These are phyloP conservation scores for Cordyceps sp. DNA, from an alignment of 2,329 filamentous ascomycete species.

Conservation along the genomic window DNA sequence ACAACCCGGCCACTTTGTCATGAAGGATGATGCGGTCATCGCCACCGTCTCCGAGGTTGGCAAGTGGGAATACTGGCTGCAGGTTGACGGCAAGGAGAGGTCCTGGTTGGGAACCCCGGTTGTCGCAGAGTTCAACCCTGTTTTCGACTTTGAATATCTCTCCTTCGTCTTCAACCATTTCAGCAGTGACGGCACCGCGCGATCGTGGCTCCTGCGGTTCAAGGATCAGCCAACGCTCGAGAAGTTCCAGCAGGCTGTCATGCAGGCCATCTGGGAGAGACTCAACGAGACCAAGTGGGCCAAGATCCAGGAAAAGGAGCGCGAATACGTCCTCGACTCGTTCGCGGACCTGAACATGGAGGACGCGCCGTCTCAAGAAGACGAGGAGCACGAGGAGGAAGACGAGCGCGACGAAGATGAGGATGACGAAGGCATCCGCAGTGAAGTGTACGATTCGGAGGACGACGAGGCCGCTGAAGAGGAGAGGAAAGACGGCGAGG, in stretches of 20 bases:
- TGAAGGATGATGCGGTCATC: conserved; percentile 58
- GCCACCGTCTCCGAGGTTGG: conserved; percentile 76
- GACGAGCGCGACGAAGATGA: conserved; percentile 44
- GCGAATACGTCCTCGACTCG: conserved; percentile 86
- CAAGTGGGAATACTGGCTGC: conserved; percentile 90
- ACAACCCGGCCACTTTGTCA: conserved; percentile 64
- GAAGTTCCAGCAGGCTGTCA: conserved; percentile 79
- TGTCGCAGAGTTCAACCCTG: conserved; percentile 82
- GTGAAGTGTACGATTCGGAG: conserved; percentile 51
- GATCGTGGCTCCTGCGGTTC: conserved; percentile 91
- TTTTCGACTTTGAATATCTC: conserved; percentile 98
- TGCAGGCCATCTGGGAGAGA: conserved; percentile 95
- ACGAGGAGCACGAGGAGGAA: conserved; percentile 37
- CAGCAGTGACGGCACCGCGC: conserved; percentile 69
- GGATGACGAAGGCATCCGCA: conserved; percentile 47
- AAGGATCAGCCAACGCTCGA: conserved; percentile 68
- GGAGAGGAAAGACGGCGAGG: conserved; percentile 55
- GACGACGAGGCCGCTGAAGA: conserved; percentile 61
- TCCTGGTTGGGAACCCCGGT: conserved; percentile 81
- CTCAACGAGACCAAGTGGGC: conserved; percentile 87
- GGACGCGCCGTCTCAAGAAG: conserved; percentile 37
- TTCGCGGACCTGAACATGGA: conserved; percentile 93
- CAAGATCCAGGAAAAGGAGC: conserved; percentile 82
- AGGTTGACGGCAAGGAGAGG: conserved; percentile 58
- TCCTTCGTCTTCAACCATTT: conserved; percentile 99